Percentiles rank a stretch among this genome's conserved stretches.
phyloP scores from a whole-genome alignment of 176 grass and related monocot genomes.

The Musa beccarii region DNA sequence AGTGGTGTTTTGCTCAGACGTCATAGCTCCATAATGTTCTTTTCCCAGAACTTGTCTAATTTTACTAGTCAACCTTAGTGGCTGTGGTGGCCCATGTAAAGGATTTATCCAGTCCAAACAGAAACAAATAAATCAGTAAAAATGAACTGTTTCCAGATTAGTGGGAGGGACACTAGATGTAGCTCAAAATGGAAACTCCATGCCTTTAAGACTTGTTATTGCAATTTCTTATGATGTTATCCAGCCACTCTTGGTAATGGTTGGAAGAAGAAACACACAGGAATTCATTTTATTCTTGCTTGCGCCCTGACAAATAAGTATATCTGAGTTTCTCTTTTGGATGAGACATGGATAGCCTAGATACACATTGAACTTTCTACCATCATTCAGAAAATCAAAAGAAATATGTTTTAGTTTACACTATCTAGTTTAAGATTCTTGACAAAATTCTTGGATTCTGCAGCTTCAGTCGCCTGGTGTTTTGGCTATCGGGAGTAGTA shows the following conservation, averaged over 20 bases:
- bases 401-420: neutral
- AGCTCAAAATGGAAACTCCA: too few relatives aligned
- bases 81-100: too few relatives aligned
- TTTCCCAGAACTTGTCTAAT: too few relatives aligned
- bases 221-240: neutral
- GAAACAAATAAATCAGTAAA: too few relatives aligned
- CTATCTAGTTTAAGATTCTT: neutral
- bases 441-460: conserved; percentile 11
- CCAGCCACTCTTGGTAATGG: neutral
- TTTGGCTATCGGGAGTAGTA: conserved; percentile 87
- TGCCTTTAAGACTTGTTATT: too few relatives aligned
- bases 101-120: too few relatives aligned
- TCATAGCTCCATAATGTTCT: too few relatives aligned
- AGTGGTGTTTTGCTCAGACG: too few relatives aligned
- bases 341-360: neutral
- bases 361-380: neutral
- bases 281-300: neutral
- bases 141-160: too few relatives aligned
- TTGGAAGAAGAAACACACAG: neutral
- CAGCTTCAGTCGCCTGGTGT: conserved; percentile 96
- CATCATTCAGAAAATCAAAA: neutral
- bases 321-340: neutral
- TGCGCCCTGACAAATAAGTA: neutral
- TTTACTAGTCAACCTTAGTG: too few relatives aligned
- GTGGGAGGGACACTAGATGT: too few relatives aligned